Percentiles rank a stretch among this genome's conserved stretches.
Conservation (phyloP, 2,329 filamentous ascomycete genomes). For the Ophiocordyceps polyrhachis-furcata region DNA sequence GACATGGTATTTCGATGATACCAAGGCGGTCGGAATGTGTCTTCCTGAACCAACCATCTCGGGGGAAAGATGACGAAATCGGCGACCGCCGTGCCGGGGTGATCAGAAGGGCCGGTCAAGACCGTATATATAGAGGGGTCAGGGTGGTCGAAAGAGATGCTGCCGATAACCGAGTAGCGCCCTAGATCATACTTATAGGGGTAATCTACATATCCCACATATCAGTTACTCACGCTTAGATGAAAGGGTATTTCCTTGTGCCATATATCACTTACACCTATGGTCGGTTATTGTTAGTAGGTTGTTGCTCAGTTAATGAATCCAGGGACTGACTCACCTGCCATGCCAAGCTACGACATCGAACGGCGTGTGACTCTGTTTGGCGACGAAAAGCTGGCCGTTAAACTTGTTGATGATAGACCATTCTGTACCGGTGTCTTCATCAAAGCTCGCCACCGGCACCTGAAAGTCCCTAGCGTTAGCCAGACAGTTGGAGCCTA, state of each 20-base stretch:
- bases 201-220: conserved; percentile 22
- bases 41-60: conserved; percentile 49
- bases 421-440: conserved; percentile 10
- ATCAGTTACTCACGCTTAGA: no score
- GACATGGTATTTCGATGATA: conserved; percentile 54
- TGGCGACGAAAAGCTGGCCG: conserved; percentile 42
- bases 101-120: conserved; percentile 40
- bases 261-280: not conserved
- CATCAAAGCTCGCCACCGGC: conserved; percentile 49
- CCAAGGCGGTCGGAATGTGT: conserved; percentile 56
- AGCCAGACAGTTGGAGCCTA: conserved; percentile 56
- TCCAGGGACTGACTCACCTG: conserved; percentile 22
- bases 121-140: conserved; percentile 67
- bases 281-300: not conserved
- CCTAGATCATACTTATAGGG: conserved; percentile 72
- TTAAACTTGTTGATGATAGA: conserved; percentile 45
- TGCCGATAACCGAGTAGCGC: conserved; percentile 57
- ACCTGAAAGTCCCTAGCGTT: conserved; percentile 60
- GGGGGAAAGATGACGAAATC: conserved; percentile 62
- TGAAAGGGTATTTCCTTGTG: no score
- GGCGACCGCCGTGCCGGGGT: conserved; percentile 43
- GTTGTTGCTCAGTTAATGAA: no score
- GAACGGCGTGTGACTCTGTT: conserved; percentile 54
- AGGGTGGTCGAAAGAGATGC: conserved; percentile 56
- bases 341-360: conserved; percentile 72